Base-by-base conservation (phyloP, 2,329 filamentous ascomycete species). In the Trichoderma hamatum region DNA sequence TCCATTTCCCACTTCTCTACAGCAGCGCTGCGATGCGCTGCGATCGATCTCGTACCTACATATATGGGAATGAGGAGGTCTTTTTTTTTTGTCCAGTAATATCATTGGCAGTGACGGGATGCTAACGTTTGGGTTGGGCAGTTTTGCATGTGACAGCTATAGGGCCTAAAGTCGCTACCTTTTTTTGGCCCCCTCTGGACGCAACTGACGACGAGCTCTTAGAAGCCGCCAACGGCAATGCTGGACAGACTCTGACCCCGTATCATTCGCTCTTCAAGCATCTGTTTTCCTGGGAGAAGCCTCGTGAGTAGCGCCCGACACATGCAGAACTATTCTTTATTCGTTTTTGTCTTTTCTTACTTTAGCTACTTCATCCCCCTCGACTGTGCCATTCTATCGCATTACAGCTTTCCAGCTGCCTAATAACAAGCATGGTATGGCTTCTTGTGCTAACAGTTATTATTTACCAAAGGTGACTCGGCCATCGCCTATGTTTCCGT, bases 191-290 rank as follows among this genome's bases (percentile, higher is more conserved):
- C 72, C 86, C 75, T 83, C 87, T 75, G 86, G 46, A 49, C 39
- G 84, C 79, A 82, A 86, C 72, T 89, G 59, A 86, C 86, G 74
- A 84, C 84, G 71, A 77, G 86, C 86, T 87, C 76, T 24, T 83
- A 83, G 76, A 86, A 85, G 61, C 87, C 87, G 49, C 59, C 67
- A 72, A 80, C 62, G 80, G 82, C 69, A 82, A 83, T 39, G 83
- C 87, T 74, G 87, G 86, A 74, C 87, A 90, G 78, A 85, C 85
- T 62, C 79, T 90, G 76, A 90, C 88, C 70, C 88, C 90, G 79
- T 92, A 91, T 78, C 89, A 91, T 82, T 91, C 88, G 19, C 88
- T 91, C 80, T 91, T 92, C 80, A 86, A 85, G 62, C 88, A 90
- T 78, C 84, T 92, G 69, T 82, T 92, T 71, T 90, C 89, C 73